A percentile compares a stretch with the other conserved stretches of the same genome.
Evolutionary conservation across 2,329 filamentous ascomycete genomes (phyloP).

Genomic region (Apiospora saccharicola): DNA sequence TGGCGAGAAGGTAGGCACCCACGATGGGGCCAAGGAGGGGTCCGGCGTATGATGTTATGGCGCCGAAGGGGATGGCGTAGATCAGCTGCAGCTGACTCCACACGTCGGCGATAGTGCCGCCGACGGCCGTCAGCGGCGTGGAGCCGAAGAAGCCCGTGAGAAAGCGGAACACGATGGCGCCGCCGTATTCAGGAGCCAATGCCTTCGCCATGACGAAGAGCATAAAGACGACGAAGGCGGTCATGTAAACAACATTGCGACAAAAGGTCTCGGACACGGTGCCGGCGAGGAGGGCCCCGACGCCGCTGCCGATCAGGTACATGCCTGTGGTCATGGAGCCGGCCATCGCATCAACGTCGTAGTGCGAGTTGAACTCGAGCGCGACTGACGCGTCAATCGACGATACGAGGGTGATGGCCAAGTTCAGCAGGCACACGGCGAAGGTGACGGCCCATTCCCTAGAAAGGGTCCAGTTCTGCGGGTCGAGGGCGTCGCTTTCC

Average conservation of each 20-base stretch:
- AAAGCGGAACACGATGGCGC: too few relatives aligned
- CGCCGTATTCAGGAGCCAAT: too few relatives aligned
- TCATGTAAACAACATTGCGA: too few relatives aligned
- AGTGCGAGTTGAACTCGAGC: slow-evolving; percentile 27
- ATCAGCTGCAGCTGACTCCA: slow-evolving; percentile 39
- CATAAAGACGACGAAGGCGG: too few relatives aligned
- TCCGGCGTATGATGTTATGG: slow-evolving; percentile 33
- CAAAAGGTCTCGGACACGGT: too few relatives aligned
- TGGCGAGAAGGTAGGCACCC: slow-evolving; percentile 30
- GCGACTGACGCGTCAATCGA: slow-evolving; percentile 31
- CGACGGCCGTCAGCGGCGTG: not conserved
- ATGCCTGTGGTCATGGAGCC: slow-evolving; percentile 37
- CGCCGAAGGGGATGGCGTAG: slow-evolving; percentile 37
- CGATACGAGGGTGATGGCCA: slow-evolving; percentile 27
- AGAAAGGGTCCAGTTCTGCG: slow-evolving; percentile 30
- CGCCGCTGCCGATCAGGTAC: slow-evolving; percentile 41
- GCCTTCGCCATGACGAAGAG: too few relatives aligned
- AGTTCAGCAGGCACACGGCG: slow-evolving; percentile 18
- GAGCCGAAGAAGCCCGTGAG: too few relatives aligned
- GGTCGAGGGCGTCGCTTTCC: slow-evolving; percentile 30
- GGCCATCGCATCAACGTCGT: slow-evolving; percentile 28
- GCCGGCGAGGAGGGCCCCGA: too few relatives aligned
- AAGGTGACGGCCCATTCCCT: slow-evolving; percentile 28
- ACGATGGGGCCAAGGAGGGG: slow-evolving; percentile 42
- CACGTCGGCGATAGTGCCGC: slow-evolving; percentile 42